phyloP scores from a whole-genome alignment of 2,329 filamentous ascomycete genomes.

The Didymella glomerata region DNA sequence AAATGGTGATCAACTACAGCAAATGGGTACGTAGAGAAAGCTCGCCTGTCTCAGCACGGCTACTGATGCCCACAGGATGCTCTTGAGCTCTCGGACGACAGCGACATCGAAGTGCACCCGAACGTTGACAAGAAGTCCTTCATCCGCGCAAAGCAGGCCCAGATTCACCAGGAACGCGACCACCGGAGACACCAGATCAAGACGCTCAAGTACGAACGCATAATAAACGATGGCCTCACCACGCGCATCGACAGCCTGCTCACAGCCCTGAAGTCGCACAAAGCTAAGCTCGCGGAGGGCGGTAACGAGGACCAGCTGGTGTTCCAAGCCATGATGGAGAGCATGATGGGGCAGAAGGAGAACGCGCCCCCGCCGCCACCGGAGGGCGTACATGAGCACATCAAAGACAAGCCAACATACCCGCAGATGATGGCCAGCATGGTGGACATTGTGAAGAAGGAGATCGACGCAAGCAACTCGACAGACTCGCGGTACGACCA shows the following conservation, averaged over 20 bases:
- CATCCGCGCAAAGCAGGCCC: slow-evolving; percentile 95
- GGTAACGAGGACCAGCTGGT: slow-evolving; percentile 76
- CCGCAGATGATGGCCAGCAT: slow-evolving; percentile 99
- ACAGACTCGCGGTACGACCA: slow-evolving; percentile 71
- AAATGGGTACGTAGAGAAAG: slow-evolving; percentile 67
- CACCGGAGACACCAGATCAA: slow-evolving; percentile 89
- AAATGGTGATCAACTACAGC: slow-evolving; percentile 72
- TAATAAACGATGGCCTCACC: slow-evolving; percentile 91
- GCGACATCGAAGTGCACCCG: slow-evolving; percentile 96
- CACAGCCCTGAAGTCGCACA: slow-evolving; percentile 75
- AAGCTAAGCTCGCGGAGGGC: slow-evolving; percentile 54
- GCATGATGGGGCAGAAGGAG: slow-evolving; percentile 64
- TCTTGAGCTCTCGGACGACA: slow-evolving; percentile 97
- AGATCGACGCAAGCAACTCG: slow-evolving; percentile 76
- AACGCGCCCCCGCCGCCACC: slow-evolving; percentile 77
- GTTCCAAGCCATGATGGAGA: slow-evolving; percentile 88
- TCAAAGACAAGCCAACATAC: slow-evolving; percentile 81
- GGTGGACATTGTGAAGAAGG: slow-evolving; percentile 90
- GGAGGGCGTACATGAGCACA: slow-evolving; percentile 78
- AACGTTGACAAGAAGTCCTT: slow-evolving; percentile 99
- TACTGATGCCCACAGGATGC: slow-evolving; percentile 67
- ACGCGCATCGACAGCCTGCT: slow-evolving; percentile 83
- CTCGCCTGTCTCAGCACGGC: not conserved
- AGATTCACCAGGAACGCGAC: slow-evolving; percentile 91
- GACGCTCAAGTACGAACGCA: slow-evolving; percentile 88